Base-by-base conservation (phyloP, 1,284 basidiomycete species). In the Butyriboletus appendiculatus region DNA sequence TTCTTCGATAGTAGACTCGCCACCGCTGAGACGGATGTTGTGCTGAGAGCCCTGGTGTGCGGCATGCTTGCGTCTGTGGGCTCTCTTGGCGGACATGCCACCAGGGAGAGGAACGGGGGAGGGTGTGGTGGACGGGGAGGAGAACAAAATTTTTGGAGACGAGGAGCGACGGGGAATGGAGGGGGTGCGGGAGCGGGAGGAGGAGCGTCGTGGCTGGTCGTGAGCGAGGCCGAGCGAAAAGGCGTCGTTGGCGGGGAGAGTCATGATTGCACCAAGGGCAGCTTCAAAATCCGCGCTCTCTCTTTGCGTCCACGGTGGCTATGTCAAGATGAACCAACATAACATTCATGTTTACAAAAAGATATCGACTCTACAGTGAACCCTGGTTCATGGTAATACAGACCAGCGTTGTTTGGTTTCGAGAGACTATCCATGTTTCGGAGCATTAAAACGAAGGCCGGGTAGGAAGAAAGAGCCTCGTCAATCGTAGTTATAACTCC, bases 171-270 rank as follows among this genome's bases (percentile, higher is more conserved):
- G 73, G 64, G 60, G 73, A 48, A 59, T 68, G 66, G 57, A 73
- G 57, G 55, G 69, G 0, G 65, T 59, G 28, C 28, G 28, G 9
- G 28, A 28, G 2, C 61, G 58, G 10, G 61, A 63, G n/a, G 63
- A 55, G 49, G 66, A 53, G 45, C 71, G 69, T 50, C 75, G 75
- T 44, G 70, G 67, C 53, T 69, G 65, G 63, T 78, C 73, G 71
- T 80, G 77, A 38, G 68, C 72, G 28, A 77, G 70, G 51, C 76
- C 70, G 50, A 81, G 74, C 22, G 77, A 76, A 50, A 81, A 80
- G 15, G 76, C 79, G 73, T 81, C 80, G 69, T 76, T 79, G 52
- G 79, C 76, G 55, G 80, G 79, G 45, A 79, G 66, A 5, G 73
- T 70, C 79, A 80, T 80, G 54, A 24, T 24, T 24, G 24, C 24